Base-by-base conservation (phyloP, 2,329 filamentous ascomycete species). In the Penicillium rolfsii region DNA sequence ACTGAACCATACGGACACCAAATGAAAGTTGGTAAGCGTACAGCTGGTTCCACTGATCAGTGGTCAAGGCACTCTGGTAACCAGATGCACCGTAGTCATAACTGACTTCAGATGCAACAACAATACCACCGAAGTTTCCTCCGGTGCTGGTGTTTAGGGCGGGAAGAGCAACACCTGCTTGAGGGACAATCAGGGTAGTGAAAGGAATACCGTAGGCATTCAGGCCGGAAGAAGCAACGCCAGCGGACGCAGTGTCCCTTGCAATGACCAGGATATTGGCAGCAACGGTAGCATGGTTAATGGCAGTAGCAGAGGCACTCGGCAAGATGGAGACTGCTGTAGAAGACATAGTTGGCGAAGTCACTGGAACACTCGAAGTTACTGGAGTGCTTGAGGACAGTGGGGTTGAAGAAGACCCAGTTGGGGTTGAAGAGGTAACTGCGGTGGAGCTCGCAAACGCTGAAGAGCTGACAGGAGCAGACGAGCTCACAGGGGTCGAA, bases 171-270 rank as follows among this genome's bases (percentile, higher is more conserved):
- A 79, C 74, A 14, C 85, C 85, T 6, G 70, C 67, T 66, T 84
- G 77, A 7, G 85, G 84, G n/a, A 88, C 84, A 22, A 82, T 64
- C 11, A 87, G 68, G 5, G 81, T 77, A 65, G 86, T 77, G 66
- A 81, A 87, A 1, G 85, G 84, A 63, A 88, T 87, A 35, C 84
- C 85, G 67, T 88, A 88, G 59, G 79, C 85, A 67, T 85, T 82
- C 8, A 88, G 79, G 26, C 85, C 85, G 12, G 81, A 81, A 38
- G 79, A 81, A 12, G 82, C 82, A 30, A 81, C 80, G 19, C 74
- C 74, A 8, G 82, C 82, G 2, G 83, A 79, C 26, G 76, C 74
- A 40, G 78, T 65, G 68, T 87, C 84, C 64, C 80, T 79, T 43
- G 84, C 84, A 64, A 88, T 78, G 52, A 88, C 77, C 48, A 88